Base-by-base conservation (phyloP, 371 early-diverging fungal species). In the Sporodiniella umbellata region DNA sequence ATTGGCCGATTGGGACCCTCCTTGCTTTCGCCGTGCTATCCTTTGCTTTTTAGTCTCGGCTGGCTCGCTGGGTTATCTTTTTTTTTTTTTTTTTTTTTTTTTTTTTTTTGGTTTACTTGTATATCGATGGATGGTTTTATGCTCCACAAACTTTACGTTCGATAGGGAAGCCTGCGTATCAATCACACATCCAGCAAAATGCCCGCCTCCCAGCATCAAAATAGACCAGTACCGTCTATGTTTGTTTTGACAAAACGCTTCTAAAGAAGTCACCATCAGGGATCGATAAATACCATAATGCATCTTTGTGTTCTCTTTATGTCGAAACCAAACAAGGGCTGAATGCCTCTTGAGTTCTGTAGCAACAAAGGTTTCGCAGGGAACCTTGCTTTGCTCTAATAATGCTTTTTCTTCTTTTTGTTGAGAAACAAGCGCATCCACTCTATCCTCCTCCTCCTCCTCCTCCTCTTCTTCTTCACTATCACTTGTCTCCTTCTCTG, bases 121-220 rank as follows among this genome's bases (percentile, higher is more conserved):
- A 66, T 98, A 98, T 24, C 96, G 78, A 53, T 94, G 94, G 53
- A 94, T 84, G 5, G 95, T 92, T 64, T 94, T 96, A 68, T 95
- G 92, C 0, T 75, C 80, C 0, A 92, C 42, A 44, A 70, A 42
- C 14, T 63, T 54, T 33, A 76, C 58, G 40, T 64, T 49, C 0
- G 46, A 22, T 2, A 64, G 45, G 53, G 87, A 80, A 6, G 77
- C 62, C 12, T 70, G 68, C 49, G 83, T 80, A 56, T 95, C 93
- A 51, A 94, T 78, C 1, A 95, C 83, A 15, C 86, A 86, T 2
- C 85, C 95, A 3, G 94, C 94, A 74, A 98, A 96, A 62, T 92
- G 89, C 4, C 96, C 95, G 45, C 91, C 91, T 15, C 87, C 85
- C 18, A 92, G 48, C 81, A 90, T 80, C 19, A 96, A 58, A 14